Evolutionary conservation across 2,329 filamentous ascomycete species (phyloP).

Genomic region (Aspergillus ochraceoroseus): DNA sequence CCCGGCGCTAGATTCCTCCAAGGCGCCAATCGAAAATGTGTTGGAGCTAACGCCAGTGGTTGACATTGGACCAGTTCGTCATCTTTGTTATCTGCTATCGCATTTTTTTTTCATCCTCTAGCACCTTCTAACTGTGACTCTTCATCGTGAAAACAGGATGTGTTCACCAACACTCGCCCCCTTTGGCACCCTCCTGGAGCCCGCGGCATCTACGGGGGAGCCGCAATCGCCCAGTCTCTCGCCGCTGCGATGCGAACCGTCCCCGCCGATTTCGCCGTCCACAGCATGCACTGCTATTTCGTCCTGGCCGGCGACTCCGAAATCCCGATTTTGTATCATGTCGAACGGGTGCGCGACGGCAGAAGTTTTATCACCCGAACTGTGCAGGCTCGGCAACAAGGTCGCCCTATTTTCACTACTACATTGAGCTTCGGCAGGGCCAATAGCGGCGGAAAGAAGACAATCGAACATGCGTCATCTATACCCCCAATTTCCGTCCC

Average conservation of each 20-base stretch:
- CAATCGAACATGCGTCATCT: slow-evolving; percentile 61
- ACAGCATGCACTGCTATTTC: slow-evolving; percentile 99
- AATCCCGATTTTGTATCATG: slow-evolving; percentile 88
- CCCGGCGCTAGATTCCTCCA: slow-evolving; percentile 65
- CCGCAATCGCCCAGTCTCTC: slow-evolving; percentile 87
- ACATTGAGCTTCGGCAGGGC: slow-evolving; percentile 82
- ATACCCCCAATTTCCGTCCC: slow-evolving; percentile 53
- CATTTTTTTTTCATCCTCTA: background rate
- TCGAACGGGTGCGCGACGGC: slow-evolving; percentile 88
- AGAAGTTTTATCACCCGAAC: slow-evolving; percentile 86
- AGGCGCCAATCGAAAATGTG: slow-evolving; percentile 81
- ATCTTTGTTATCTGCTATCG: too few species aligned
- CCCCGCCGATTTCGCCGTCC: slow-evolving; percentile 69
- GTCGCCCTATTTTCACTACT: slow-evolving; percentile 88
- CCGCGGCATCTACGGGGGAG: slow-evolving; percentile 87
- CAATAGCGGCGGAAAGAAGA: slow-evolving; percentile 47
- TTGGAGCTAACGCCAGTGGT: slow-evolving; percentile 75
- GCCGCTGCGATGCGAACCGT: slow-evolving; percentile 86
- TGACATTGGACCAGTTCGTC: slow-evolving; percentile 55
- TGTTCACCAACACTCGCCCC: slow-evolving; percentile 90
- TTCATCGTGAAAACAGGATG: slow-evolving; percentile 53
- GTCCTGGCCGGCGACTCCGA: slow-evolving; percentile 80
- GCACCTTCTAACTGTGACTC: slow-evolving; percentile 1
- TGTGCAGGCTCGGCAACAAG: slow-evolving; percentile 88
- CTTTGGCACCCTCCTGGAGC: slow-evolving; percentile 91